Conservation (phyloP, 768 basidiomycete genomes). For the Podaxis carcinomalis region DNA sequence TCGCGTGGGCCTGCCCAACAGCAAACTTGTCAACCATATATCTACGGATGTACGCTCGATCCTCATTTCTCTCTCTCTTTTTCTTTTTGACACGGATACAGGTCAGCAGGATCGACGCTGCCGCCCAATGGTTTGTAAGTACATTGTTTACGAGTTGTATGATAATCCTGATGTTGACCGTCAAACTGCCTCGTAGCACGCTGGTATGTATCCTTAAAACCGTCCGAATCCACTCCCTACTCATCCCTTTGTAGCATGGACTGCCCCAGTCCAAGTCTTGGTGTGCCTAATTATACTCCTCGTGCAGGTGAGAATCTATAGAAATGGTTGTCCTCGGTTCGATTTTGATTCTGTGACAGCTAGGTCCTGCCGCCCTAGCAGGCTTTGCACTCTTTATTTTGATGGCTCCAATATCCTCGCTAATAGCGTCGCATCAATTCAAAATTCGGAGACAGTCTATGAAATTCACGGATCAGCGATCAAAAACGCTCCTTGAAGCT, state of each 20-base stretch:
- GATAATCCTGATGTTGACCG: not conserved
- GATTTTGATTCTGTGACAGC: constrained; percentile 26
- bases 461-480: constrained; percentile 59
- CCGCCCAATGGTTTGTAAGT: constrained; percentile 73
- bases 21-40: constrained; percentile 55
- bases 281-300: constrained; percentile 59
- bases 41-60: constrained; percentile 53
- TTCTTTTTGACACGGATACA: constrained; percentile 15
- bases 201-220: constrained; percentile 24
- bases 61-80: not conserved
- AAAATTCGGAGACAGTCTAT: constrained; percentile 49
- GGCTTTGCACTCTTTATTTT: constrained; percentile 66
- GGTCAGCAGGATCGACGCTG: constrained; percentile 54
- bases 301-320: constrained; percentile 36
- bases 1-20: constrained; percentile 57
- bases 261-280: constrained; percentile 61
- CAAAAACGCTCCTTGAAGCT: constrained; percentile 62
- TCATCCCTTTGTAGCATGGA: constrained; percentile 40
- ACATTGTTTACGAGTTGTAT: constrained; percentile 1
- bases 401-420: constrained; percentile 59
- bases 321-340: not conserved
- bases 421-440: constrained; percentile 58
- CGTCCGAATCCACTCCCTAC: not conserved
- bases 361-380: constrained; percentile 66
- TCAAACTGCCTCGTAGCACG: constrained; percentile 28